Percentiles rank a stretch among this genome's conserved stretches.
Evolutionary conservation across 2,329 filamentous ascomycete species (phyloP).

Genomic region (Chrysosporium keratinophilum): DNA sequence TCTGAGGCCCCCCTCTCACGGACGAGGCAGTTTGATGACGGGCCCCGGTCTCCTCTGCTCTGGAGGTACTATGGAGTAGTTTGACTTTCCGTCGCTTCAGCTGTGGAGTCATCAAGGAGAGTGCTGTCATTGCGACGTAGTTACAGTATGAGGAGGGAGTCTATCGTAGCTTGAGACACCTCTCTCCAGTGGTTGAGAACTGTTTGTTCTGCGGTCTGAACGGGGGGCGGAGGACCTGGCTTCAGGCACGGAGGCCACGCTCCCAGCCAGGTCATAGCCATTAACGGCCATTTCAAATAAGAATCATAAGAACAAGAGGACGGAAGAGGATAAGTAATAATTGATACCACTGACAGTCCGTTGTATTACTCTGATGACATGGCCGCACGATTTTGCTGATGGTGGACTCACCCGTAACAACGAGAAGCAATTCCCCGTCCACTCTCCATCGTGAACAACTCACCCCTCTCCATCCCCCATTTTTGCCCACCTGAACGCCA

Average conservation of each 20-base stretch:
- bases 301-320: too few species aligned
- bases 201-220: too few species aligned
- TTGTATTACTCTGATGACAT: conserved; percentile 10
- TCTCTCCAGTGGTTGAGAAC: too few species aligned
- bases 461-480: conserved; percentile 1
- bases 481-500: conserved; percentile 1
- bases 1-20: too few species aligned
- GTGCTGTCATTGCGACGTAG: not conserved
- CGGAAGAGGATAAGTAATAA: not conserved
- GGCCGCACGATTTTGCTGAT: not conserved
- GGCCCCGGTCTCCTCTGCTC: too few species aligned
- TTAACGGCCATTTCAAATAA: too few species aligned
- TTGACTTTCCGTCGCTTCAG: not conserved
- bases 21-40: not conserved
- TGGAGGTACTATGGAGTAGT: not conserved
- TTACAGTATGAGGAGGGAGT: too few species aligned
- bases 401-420: not conserved
- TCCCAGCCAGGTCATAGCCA: too few species aligned
- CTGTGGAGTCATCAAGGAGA: not conserved
- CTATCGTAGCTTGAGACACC: too few species aligned
- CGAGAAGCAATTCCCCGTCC: not conserved
- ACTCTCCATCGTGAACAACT: conserved; percentile 7
- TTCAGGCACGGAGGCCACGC: too few species aligned
- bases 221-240: too few species aligned
- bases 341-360: not conserved